A percentile compares a stretch with the other conserved stretches of the same genome.
Conservation (phyloP, 495 filamentous ascomycete species). For the Xylaria nigripes region DNA sequence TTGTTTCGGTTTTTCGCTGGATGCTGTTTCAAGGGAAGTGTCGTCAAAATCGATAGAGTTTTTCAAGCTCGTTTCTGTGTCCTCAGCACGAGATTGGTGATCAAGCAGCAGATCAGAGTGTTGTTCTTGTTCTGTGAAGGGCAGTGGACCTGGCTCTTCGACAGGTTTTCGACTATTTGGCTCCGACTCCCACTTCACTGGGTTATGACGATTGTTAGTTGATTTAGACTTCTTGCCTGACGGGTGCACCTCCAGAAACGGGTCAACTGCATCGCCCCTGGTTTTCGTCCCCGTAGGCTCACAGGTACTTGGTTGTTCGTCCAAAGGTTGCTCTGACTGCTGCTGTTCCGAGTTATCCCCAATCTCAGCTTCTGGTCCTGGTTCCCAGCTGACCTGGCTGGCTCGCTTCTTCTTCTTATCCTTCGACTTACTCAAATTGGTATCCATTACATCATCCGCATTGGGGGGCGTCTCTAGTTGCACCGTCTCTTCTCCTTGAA, state of each 20-base stretch:
- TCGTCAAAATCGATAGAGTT: slow-evolving; percentile 14
- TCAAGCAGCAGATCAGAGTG: slow-evolving; percentile 10
- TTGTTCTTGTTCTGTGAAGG: slow-evolving; percentile 13
- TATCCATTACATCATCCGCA: slow-evolving; percentile 6
- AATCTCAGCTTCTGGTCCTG: slow-evolving; percentile 12
- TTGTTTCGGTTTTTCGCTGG: slow-evolving; percentile 13
- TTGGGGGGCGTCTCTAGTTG: slow-evolving; percentile 4
- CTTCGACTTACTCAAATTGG: slow-evolving; percentile 10
- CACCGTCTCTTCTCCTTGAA: not conserved
- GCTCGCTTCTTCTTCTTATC: slow-evolving; percentile 28
- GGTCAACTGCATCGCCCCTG: slow-evolving; percentile 4
- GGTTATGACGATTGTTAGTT: slow-evolving; percentile 9
- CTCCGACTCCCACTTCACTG: slow-evolving; percentile 4
- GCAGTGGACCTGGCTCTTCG: slow-evolving; percentile 4
- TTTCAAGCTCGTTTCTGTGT: slow-evolving; percentile 14
- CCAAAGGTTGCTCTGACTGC: slow-evolving; percentile 6
- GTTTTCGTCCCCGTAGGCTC: slow-evolving; percentile 4
- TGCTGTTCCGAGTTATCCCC: slow-evolving; percentile 10
- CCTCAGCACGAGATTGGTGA: slow-evolving; percentile 10
- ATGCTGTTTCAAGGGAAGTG: slow-evolving; percentile 5
- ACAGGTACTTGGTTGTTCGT: slow-evolving; percentile 1
- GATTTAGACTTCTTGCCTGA: slow-evolving; percentile 21
- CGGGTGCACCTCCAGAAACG: slow-evolving; percentile 7
- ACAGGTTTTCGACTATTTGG: slow-evolving; percentile 1
- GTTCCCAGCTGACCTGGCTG: slow-evolving; percentile 15